Evolutionary conservation across 345 rosid genomes (phyloP), one percentile per base, ranked within the genome.

Genomic region (Eucalyptus melliodora): DNA sequence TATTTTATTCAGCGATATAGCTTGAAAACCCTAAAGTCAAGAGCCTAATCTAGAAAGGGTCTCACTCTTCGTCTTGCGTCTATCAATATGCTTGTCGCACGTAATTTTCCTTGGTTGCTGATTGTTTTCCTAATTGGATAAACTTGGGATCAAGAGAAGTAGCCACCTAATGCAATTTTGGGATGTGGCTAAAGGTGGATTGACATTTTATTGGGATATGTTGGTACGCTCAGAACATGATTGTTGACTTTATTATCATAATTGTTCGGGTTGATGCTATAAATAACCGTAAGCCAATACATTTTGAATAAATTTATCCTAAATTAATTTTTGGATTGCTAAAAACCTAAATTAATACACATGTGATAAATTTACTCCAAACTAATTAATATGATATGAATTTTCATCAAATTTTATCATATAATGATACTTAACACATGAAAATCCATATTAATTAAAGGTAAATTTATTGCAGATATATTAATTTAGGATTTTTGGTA

Each of bases 321-420:
- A 56, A 56, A 56, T 4, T 24, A 23, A 10, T 10, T 56, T 56
- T 10, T 24, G 3, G 3, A 1, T 56, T 1, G 1, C 13, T 0
- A 56, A 56, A 10, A 56, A 24, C 0, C 13, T 24, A 56, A 56
- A 56, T 2, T 4, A 2, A 24, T 9, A 56, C 1, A 56, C 0
- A 0, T 1, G 1, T 1, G 6, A 56, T 5, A 2, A 56, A 56
- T 56, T 56, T 56, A 56, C 0, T 6, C 1, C 13, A 56, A 56
- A 56, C 1, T 53, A 53, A 53, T 53, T 19, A 19, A 53, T 53
- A 53, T 53, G 24, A 53, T 19, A 53, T 19, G 59, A 56, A 56
- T 56, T 56, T 56, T 3, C 13, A 26, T 24, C 62, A 56, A 56
- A 56, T 10, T 56, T 56, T 56, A 56, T 26, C 13, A 11, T 56